Conservation (phyloP, 139 green algal genomes). For the Auxenochlorella protothecoides region DNA sequence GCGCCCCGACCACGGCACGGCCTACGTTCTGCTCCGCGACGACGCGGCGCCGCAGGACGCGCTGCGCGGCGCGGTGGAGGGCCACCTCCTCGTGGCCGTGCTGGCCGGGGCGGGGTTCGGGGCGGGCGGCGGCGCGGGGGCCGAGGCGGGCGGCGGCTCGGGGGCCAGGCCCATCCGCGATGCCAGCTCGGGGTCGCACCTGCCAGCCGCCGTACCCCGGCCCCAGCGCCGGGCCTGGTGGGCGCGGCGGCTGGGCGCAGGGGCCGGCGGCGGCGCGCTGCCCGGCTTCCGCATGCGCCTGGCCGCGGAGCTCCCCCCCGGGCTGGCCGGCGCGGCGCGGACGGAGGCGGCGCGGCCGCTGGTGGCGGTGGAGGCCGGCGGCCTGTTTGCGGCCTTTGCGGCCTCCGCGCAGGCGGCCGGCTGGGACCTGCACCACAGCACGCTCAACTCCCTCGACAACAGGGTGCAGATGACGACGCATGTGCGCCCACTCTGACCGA, state of each 20-base stretch:
- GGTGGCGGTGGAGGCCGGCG: too few species aligned
- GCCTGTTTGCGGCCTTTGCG: too few species aligned
- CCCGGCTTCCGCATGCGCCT: too few species aligned
- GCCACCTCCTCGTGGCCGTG: conserved; percentile 56
- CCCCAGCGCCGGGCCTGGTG: background rate
- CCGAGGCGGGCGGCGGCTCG: conserved; percentile 3
- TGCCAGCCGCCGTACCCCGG: background rate
- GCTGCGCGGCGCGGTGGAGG: conserved; percentile 57
- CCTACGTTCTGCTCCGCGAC: conserved; percentile 63
- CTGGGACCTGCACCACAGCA: too few species aligned
- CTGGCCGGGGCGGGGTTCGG: conserved; percentile 11
- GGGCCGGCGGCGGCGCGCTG: background rate
- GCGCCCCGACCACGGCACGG: conserved; percentile 34
- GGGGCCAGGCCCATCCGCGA: background rate
- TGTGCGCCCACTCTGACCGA: too few species aligned
- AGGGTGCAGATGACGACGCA: too few species aligned
- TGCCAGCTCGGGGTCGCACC: conserved; percentile 1
- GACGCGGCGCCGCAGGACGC: conserved; percentile 36
- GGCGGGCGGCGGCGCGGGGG: background rate
- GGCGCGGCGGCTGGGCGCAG: background rate
- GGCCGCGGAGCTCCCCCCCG: too few species aligned
- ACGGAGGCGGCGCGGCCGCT: too few species aligned
- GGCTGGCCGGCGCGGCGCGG: too few species aligned
- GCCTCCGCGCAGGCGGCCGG: too few species aligned
- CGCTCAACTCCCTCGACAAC: too few species aligned